Base-by-base conservation (phyloP, 176 grass and related monocot genomes). In the Neostapfia colusana region DNA sequence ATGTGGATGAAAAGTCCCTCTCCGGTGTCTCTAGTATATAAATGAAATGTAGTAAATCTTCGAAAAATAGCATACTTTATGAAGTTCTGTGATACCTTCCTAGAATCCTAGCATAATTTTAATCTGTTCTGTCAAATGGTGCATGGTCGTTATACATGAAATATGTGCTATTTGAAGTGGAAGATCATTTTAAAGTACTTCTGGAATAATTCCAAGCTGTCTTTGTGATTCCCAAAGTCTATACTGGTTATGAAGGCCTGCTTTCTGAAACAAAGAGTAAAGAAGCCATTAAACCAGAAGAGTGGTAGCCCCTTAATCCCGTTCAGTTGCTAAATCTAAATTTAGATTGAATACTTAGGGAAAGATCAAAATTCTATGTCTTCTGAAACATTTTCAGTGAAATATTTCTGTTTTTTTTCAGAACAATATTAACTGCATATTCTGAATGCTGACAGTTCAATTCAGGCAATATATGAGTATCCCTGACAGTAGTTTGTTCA, bases 221-320 rank as follows among this genome's bases (percentile, higher is more conserved):
- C 43, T 41, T 62, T n/a, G 51, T 45, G 70, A 65, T 44, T 38
- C 37, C 20, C 63, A n/a, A 78, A 64, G 51, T 79, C 35, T 69
- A 31, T 74, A 68, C 42, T 7, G 0, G 3, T 80, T 75, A 80
- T 17, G 23, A 75, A 75, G 42, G 41, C 36, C 34, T 56, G 20
- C 6, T 23, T 73, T 39, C 14, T 12, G 34, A 73, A 45, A 57
- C 7, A 39, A 63, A 16, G 14, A 16, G 45, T 11, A 40, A 13
- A 24, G 20, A 73, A 10, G 40, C 45, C 45, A 56, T 7, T 57
- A 25, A 72, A 72, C 12, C 12, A 53, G 5, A 34, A 71, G 26
- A 36, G 39, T 20, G 54, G 13, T 10, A 12, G 31, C 51, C 8
- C 17, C 18, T 14, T 54, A 7, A 34, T 61, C 18, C 18, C 35